Base-by-base conservation (phyloP, 805 yeast species). In the Starmerella sirachaensis region DNA sequence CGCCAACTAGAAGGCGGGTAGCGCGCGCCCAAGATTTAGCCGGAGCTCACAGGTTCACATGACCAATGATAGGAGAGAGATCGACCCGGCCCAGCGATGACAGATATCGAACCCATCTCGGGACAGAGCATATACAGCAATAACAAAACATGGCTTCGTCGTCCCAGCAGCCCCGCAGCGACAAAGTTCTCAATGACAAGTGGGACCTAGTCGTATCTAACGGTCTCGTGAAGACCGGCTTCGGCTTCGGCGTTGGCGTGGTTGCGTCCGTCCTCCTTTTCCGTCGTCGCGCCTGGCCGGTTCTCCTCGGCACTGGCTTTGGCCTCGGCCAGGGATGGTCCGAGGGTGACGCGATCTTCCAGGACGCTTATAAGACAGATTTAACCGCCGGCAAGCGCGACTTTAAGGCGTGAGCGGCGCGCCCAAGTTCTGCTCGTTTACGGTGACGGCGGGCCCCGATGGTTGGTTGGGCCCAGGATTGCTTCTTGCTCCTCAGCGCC, bases 191-290 rank as follows among this genome's bases (percentile, higher is more conserved):
- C 12, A 47, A 48, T 43, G 49, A 50, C 35, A 50, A 64, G 64
- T 91, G 98, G 98, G 99, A 91, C 62, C 81, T 85, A 49, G 96
- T 86, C 37, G 69, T 91, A 56, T 85, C 98, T 42, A 91, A 91
- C 66, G 76, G 93, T 45, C 67, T 91, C 47, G 94, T 91, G 51
- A 91, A 91, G 63, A 80, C 95, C 52, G 94, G 95, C 14, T 70
- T 91, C 47, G 99, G 99, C 35, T 78, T 91, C 51, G 97, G 97
- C 48, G 91, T 78, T 31, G 99, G 99, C 63, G 94, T 91, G 23
- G 71, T 88, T 42, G 81, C 93, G 31, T 83, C 95, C 7, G 93
- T 86, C 30, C 63, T 91, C 43, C 64, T 91, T 41, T 91, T 91
- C 69, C 83, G 72, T 61, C 82, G 97, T 69, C 77, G 97, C 63